Evolutionary conservation across 2,329 filamentous ascomycete species (phyloP), one percentile per base, ranked within the genome.

Genomic region (Teratosphaeria epicoccoides): DNA sequence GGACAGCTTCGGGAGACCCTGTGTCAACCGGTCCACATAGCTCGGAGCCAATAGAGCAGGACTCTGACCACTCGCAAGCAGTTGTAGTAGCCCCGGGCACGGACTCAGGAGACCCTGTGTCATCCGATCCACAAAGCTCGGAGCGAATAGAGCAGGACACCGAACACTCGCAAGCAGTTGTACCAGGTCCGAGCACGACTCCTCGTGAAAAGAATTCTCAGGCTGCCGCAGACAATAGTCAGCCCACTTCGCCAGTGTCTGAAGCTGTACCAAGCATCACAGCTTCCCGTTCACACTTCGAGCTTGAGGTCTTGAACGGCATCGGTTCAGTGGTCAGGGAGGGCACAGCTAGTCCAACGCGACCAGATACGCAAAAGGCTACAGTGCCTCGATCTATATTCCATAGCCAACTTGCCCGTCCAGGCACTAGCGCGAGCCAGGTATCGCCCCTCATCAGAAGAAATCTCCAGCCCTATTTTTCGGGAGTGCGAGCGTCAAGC

Each of bases 401-500:
- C 24, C 49, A 46, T 17, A 46, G 43, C 4, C 49, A 51, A 23
- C 22, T 51, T 40, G 28, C 26, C 12, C 20, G 25, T 37, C 24
- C 49, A 26, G 23, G 33, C n/a, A 43, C 28, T 28, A 24, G 47
- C 47, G 28, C 26, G 25, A 23, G 26, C 24, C 33, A 24, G 37
- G 9, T 14, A 12, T n/a, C 17, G 24, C 20, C 11, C 17, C 22
- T 24, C 14, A 28, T 14, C 4, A 14, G 20, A 4, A 45, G 37
- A n/a, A 12, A 49, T 26, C 37, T 37, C 7, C 46, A 43, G 11
- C 49, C 40, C 10, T 24, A 51, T 6, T 37, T 45, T 3, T 7
- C 44, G 14, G 33, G 17, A 11, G 22, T 23, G 24, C 25, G 43
- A n/a, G 51, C 51, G 3, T 49, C 50, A 14, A 55, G 52, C 25